A percentile compares a stretch with the other conserved stretches of the same genome.
Evolutionary conservation across 805 yeast genomes (phyloP).

Genomic region (Pichia heedii): DNA sequence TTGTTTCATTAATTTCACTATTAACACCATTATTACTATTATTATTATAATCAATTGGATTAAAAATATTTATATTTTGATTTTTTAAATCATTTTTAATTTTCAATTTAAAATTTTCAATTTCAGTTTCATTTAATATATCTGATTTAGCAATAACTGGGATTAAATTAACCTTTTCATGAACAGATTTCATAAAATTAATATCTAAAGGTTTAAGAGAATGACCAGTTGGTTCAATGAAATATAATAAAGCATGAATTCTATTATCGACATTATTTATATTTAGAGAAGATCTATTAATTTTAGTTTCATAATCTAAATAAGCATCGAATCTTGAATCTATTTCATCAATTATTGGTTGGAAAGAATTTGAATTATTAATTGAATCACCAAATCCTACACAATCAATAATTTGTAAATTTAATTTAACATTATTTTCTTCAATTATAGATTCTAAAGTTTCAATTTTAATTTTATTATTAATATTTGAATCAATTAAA

Average conservation of each 20-base stretch:
- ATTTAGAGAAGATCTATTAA: constrained; percentile 49
- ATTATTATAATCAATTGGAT: constrained; percentile 69
- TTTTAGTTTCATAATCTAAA: constrained; percentile 81
- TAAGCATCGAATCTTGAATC: constrained; percentile 78
- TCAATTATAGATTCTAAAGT: constrained; percentile 66
- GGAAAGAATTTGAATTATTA: constrained; percentile 75
- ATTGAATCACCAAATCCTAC: constrained; percentile 93
- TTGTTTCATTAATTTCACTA: constrained; percentile 66
- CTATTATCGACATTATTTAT: constrained; percentile 57
- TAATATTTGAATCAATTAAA: neutral
- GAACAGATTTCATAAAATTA: constrained; percentile 77
- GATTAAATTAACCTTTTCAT: constrained; percentile 84
- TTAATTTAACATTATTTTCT: constrained; percentile 87
- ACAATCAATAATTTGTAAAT: constrained; percentile 75
- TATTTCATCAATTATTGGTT: constrained; percentile 85
- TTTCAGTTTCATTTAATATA: constrained; percentile 82
- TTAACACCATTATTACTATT: constrained; percentile 43
- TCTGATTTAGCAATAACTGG: constrained; percentile 95
- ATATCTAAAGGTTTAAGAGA: constrained; percentile 82
- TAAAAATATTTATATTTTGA: constrained; percentile 68
- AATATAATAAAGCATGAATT: constrained; percentile 87
- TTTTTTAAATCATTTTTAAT: constrained; percentile 67
- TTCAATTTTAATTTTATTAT: constrained; percentile 44
- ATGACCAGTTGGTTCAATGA: constrained; percentile 97
- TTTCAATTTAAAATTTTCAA: constrained; percentile 62